Evolutionary conservation across 2,329 filamentous ascomycete genomes (phyloP).

Genomic region (Fusarium pininemorale): DNA sequence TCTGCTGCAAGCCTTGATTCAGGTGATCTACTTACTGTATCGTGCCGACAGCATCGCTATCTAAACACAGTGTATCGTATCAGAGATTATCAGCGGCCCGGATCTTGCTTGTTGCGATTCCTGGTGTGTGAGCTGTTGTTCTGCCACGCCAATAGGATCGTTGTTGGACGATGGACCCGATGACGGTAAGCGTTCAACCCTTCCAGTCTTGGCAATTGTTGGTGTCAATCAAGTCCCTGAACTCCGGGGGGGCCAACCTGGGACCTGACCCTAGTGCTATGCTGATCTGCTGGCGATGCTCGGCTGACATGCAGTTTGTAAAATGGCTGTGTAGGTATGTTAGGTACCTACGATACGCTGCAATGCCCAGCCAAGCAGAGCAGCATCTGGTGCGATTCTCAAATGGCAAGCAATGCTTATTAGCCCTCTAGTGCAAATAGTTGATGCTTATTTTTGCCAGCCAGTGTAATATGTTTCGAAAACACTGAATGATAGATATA

Average conservation of each 20-base stretch:
- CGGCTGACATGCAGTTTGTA: constrained; percentile 31
- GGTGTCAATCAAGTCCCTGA: constrained; percentile 36
- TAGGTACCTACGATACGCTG: background rate
- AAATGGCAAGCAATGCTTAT: background rate
- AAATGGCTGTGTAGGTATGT: constrained; percentile 32
- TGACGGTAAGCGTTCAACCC: constrained; percentile 32
- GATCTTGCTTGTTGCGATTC: constrained; percentile 30
- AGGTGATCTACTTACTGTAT: constrained; percentile 7
- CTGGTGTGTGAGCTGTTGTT: constrained; percentile 5
- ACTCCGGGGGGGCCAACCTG: constrained; percentile 8
- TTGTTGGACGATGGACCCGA: constrained; percentile 23
- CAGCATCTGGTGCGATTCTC: background rate
- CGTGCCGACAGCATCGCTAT: background rate
- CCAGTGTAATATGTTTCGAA: background rate
- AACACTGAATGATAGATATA: background rate
- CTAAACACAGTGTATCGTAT: background rate
- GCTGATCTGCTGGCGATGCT: constrained; percentile 35
- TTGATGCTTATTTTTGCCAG: constrained; percentile 8
- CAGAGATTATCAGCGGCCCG: constrained; percentile 8
- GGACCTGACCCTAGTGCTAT: constrained; percentile 28
- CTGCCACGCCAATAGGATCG: constrained; percentile 1
- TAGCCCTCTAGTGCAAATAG: background rate
- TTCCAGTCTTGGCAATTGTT: constrained; percentile 27
- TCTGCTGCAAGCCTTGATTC: background rate
- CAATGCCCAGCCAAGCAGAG: background rate